Evolutionary conservation across 202 grass and related monocot genomes (phyloP), one percentile per base, ranked within the genome.

Genomic region (Panicum hallii): DNA sequence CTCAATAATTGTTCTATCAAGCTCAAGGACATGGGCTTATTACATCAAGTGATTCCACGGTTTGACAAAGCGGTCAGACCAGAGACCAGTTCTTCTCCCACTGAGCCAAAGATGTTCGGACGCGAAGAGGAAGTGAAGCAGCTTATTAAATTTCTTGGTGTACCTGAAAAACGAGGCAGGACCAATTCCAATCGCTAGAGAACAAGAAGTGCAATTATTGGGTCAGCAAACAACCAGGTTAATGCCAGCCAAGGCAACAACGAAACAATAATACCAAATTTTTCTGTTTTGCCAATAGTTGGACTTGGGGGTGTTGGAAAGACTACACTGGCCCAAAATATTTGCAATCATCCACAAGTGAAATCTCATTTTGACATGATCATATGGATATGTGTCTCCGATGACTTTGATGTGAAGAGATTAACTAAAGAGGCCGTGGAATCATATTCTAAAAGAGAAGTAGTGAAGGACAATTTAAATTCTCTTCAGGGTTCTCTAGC

Each of bases 1-100:
- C 52, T 60, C 11, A 7, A 43, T 1, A 0, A 26, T 58, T 17
- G 45, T 26, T 77, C 72, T 8, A 10, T 1, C 1, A n/a, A n/a
- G 0, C 9, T 79, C 0, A 17, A 6, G 1, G 13, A 20, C 1
- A 22, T 47, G 41, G 53, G 54, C 3, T n/a, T n/a, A n/a, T 20
- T 79, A 5, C 32, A 4, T 63, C 43, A 52, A 28, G 4, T 16
- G 2, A 0, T 28, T 17, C 66, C 0, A 20, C 5, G 5, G 0
- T 85, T 85, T 63, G 44, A 85, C 43, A 54, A 63, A 85, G 30
- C 19, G 9, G 0, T 63, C 1, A 43, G 83, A n/a, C 83, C 83
- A 0, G 75, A 53, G 30, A 86, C 75, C 9, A 53, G 30, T 4
- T 52, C 55, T 15, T 79, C 79, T 0, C 44, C 54, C 2, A 1